phyloP scores from a whole-genome alignment of 2,329 filamentous ascomycete genomes.

The Colletotrichum sp. region DNA sequence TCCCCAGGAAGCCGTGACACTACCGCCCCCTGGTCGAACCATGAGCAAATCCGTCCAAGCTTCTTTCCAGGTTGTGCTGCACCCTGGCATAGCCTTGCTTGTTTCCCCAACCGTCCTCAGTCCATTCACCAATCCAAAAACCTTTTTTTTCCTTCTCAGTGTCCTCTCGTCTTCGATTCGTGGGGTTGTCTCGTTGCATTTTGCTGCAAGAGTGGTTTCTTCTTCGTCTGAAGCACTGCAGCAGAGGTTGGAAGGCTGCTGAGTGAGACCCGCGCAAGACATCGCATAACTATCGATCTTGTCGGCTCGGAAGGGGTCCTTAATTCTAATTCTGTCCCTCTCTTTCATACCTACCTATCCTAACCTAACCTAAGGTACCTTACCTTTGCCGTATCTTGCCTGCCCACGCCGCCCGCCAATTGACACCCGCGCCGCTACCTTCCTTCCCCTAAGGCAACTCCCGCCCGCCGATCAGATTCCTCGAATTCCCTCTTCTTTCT shows the following conservation, averaged over 20 bases:
- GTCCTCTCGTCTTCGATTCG: background rate
- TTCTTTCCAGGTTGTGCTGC: background rate
- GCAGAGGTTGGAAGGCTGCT: background rate
- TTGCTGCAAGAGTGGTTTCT: conserved; percentile 1
- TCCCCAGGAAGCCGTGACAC: conserved; percentile 15
- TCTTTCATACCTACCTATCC: background rate
- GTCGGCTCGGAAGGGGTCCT: background rate
- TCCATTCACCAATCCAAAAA: background rate
- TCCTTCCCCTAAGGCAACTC: background rate
- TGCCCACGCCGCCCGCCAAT: background rate
- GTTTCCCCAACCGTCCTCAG: background rate
- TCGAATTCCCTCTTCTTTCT: background rate
- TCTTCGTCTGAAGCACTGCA: conserved; percentile 1
- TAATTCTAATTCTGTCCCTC: background rate
- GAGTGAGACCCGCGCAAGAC: conserved; percentile 16
- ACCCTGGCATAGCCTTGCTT: conserved; percentile 5
- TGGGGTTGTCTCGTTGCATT: background rate
- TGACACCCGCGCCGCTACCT: background rate
- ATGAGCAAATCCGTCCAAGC: conserved; percentile 13
- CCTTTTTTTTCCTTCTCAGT: conserved; percentile 1
- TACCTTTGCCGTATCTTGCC: background rate
- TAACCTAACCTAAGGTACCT: background rate
- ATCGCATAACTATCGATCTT: background rate
- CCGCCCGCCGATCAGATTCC: conserved; percentile 10
- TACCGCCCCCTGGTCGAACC: conserved; percentile 16